These are phyloP conservation scores for Metarhizium sp. DNA, from an alignment of 2,329 filamentous ascomycete genomes.

Conservation along the genomic window DNA sequence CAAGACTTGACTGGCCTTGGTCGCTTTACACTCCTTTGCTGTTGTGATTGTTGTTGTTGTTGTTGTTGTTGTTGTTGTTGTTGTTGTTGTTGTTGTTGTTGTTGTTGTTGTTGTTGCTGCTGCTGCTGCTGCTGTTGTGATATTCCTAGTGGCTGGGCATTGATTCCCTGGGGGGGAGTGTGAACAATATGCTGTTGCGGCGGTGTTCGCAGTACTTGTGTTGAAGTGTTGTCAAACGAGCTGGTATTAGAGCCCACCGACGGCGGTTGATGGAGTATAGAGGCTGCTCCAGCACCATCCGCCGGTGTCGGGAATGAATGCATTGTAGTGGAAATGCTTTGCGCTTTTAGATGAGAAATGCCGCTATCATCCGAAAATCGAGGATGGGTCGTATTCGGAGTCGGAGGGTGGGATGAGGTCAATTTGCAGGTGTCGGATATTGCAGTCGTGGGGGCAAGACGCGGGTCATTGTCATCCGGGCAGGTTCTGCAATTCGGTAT, in stretches of 20 bases:
- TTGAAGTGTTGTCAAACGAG: constrained; percentile 5
- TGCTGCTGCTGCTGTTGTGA: constrained; percentile 11
- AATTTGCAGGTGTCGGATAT: neutral
- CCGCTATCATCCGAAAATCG: neutral
- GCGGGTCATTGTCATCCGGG: constrained; percentile 7
- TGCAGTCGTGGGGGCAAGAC: neutral
- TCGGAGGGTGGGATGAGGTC: neutral
- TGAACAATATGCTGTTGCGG: constrained; percentile 8
- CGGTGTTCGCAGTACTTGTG: constrained; percentile 5
- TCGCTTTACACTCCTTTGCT: constrained; percentile 39
- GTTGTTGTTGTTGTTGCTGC: constrained; percentile 9
- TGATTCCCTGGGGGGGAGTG: constrained; percentile 4
- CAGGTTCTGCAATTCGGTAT: neutral
- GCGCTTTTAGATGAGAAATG: neutral
- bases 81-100: constrained; percentile 15
- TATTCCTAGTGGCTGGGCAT: constrained; percentile 14
- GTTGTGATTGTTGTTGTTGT: constrained; percentile 18
- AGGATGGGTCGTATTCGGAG: neutral
- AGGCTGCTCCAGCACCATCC: neutral
- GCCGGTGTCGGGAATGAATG: constrained; percentile 7
- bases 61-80: constrained; percentile 8
- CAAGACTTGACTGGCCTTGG: constrained; percentile 47
- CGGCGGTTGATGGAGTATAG: constrained; percentile 2
- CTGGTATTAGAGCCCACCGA: constrained; percentile 3
- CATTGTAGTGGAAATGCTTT: constrained; percentile 6